A percentile compares a stretch with the other conserved stretches of the same genome.
Evolutionary conservation across 257 asterid species (phyloP).

Genomic region (Parsonsia alboflavescens): DNA sequence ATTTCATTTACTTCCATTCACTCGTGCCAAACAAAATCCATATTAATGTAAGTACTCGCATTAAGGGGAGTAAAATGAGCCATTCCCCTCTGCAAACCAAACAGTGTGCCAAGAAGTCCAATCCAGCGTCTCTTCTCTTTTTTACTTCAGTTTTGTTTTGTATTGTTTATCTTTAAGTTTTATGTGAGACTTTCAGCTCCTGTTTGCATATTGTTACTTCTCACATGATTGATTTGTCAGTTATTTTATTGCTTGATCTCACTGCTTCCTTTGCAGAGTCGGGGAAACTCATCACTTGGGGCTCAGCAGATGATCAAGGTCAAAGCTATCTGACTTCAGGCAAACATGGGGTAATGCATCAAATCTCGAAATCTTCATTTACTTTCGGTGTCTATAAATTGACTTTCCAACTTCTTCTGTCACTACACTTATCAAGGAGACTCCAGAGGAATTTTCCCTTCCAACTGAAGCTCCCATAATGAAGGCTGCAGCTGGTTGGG

Average conservation of each 20-base stretch:
- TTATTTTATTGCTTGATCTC: not conserved
- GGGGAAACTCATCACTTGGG: conserved; percentile 69
- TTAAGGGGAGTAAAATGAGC: too few species aligned
- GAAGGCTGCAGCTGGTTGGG: conserved; percentile 83
- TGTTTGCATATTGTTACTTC: not conserved
- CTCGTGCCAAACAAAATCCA: too few species aligned
- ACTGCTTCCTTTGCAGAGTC: conserved; percentile 28
- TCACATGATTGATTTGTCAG: too few species aligned
- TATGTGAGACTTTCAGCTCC: not conserved
- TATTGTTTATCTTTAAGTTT: not conserved
- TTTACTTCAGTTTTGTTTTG: not conserved
- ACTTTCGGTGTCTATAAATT: conserved; percentile 10
- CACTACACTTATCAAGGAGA: conserved; percentile 36
- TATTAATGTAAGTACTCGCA: too few species aligned
- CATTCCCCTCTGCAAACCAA: too few species aligned
- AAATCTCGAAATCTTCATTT: conserved; percentile 2
- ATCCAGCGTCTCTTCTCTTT: not conserved
- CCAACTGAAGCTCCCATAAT: conserved; percentile 46
- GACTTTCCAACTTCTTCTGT: conserved; percentile 23
- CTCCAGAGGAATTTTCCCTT: conserved; percentile 55
- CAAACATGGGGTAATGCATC: conserved; percentile 67
- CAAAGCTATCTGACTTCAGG: conserved; percentile 78
- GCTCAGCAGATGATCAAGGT: conserved; percentile 87
- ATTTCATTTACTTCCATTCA: too few species aligned
- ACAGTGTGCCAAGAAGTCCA: not conserved